A percentile compares a stretch with the other conserved stretches of the same genome.
Evolutionary conservation across 2,329 filamentous ascomycete genomes (phyloP).

Genomic region (Scolecobasidium constrictum): DNA sequence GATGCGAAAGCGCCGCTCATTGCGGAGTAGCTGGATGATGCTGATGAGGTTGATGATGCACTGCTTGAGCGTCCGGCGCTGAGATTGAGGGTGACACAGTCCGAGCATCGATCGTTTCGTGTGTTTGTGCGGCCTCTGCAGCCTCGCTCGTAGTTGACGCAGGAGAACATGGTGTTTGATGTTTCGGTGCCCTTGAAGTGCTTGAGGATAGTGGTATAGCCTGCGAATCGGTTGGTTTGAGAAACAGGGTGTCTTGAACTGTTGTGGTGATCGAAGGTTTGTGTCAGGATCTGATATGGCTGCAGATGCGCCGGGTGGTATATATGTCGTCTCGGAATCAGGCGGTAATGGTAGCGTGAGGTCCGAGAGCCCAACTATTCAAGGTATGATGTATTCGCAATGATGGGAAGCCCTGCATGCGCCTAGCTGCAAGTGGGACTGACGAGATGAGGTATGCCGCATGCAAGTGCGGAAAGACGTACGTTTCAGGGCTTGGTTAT

Average conservation of each 20-base stretch:
- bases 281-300: no score
- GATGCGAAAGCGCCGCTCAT: constrained; percentile 30
- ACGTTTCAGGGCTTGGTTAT: neutral
- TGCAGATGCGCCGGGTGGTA: no score
- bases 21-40: constrained; percentile 22
- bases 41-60: constrained; percentile 17
- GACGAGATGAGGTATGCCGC: neutral
- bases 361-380: no score
- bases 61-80: constrained; percentile 19
- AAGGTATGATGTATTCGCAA: neutral
- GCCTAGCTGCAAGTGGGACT: neutral
- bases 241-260: no score
- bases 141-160: constrained; percentile 33
- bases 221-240: no score
- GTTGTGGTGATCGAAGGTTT: no score
- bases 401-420: neutral
- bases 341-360: neutral
- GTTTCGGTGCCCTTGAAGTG: no score
- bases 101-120: constrained; percentile 24
- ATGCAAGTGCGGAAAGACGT: neutral
- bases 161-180: constrained; percentile 28
- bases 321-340: no score
- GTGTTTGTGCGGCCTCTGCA: constrained; percentile 31
- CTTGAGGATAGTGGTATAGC: no score
- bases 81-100: constrained; percentile 29